phyloP scores from a whole-genome alignment of 805 yeast species.

The Schizosaccharomyces japonicus region DNA sequence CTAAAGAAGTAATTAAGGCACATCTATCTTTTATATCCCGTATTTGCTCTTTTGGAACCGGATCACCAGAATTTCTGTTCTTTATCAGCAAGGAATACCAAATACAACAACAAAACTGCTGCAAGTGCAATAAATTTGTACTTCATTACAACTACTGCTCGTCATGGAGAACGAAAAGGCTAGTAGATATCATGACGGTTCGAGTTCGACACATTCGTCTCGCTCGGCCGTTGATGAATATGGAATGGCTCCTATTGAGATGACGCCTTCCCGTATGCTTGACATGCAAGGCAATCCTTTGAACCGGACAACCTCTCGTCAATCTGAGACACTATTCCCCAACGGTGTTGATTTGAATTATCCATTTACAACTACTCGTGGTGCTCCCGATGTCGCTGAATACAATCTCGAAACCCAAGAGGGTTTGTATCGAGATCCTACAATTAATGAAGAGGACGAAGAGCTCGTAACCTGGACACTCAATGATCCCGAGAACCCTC shows the following conservation, averaged over 20 bases:
- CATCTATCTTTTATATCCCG: no score
- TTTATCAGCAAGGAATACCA: no score
- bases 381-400: slow-evolving; percentile 1
- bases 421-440: slow-evolving; percentile 1
- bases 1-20: no score
- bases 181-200: no score
- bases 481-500: slow-evolving; percentile 70
- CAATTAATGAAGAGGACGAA: slow-evolving; percentile 1
- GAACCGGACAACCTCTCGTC: background rate
- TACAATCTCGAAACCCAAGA: background rate
- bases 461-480: slow-evolving; percentile 65
- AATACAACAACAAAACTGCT: no score
- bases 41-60: no score
- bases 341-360: slow-evolving; percentile 4
- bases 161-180: no score
- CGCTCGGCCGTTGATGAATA: no score
- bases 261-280: background rate
- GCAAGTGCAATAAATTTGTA: no score
- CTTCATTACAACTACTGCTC: no score
- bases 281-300: background rate
- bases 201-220: no score
- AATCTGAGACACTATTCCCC: slow-evolving; percentile 2
- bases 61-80: no score
- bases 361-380: slow-evolving; percentile 3
- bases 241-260: background rate